phyloP scores from a whole-genome alignment of 2,329 filamentous ascomycete genomes.

The Fusarium graminum region DNA sequence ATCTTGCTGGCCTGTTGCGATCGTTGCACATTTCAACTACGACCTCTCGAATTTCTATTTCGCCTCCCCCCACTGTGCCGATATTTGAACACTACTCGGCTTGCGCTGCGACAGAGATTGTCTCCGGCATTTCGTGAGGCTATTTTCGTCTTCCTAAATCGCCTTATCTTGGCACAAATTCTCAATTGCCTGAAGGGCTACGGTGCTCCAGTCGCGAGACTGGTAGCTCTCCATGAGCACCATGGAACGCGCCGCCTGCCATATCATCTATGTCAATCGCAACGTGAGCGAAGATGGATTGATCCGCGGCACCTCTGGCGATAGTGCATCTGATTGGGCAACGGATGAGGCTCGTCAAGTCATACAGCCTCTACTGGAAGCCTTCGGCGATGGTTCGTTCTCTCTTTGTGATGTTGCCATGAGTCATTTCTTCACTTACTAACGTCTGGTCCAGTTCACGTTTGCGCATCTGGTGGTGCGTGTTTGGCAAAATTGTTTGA shows the following conservation, averaged over 20 bases:
- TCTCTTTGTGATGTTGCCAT: conserved; percentile 15
- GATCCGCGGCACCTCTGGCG: conserved; percentile 51
- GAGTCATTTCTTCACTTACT: conserved; percentile 31
- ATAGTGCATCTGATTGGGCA: conserved; percentile 49
- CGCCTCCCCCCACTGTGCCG: conserved; percentile 6
- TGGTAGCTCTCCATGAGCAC: conserved; percentile 68
- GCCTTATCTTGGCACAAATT: conserved; percentile 41
- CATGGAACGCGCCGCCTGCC: conserved; percentile 70
- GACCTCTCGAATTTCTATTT: background rate
- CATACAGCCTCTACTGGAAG: conserved; percentile 63
- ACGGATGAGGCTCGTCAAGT: conserved; percentile 61
- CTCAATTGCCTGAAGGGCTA: conserved; percentile 58
- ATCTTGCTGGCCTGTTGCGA: conserved; percentile 24
- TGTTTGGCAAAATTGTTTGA: conserved; percentile 67
- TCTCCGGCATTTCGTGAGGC: conserved; percentile 41
- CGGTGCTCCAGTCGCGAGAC: conserved; percentile 72
- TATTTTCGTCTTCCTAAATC: conserved; percentile 16
- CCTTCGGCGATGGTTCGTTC: conserved; percentile 66
- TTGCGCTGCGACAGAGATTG: conserved; percentile 15
- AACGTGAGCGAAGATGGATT: conserved; percentile 62
- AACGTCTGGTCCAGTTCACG: conserved; percentile 60
- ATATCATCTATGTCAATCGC: conserved; percentile 72
- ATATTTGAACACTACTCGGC: conserved; percentile 10
- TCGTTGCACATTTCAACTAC: conserved; percentile 24
- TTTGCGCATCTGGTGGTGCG: conserved; percentile 66